phyloP scores from a whole-genome alignment of 73 alveolate genomes.

The Halteria grandinella region DNA sequence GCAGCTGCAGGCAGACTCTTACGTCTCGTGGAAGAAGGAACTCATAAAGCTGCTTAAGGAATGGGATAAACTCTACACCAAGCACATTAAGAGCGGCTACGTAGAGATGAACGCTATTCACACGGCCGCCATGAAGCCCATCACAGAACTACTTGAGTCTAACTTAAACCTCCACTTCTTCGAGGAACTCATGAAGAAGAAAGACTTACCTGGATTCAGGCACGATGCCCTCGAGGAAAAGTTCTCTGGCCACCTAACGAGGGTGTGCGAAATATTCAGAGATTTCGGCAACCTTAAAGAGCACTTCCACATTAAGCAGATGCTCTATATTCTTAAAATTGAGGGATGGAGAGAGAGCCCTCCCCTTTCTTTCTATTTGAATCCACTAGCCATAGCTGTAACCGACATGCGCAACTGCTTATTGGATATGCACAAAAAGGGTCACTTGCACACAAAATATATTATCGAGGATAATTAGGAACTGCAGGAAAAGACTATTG shows the following conservation, averaged over 20 bases:
- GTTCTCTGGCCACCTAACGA: conserved; percentile 57
- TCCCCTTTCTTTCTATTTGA: conserved; percentile 59
- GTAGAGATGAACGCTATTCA: conserved; percentile 51
- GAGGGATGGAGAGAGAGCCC: conserved; percentile 51
- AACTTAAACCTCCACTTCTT: conserved; percentile 63
- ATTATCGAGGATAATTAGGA: conserved; percentile 43
- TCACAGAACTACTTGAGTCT: conserved; percentile 53
- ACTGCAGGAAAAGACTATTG: conserved; percentile 42
- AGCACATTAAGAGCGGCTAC: conserved; percentile 58
- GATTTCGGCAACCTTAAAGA: conserved; percentile 54
- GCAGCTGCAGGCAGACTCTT: conserved; percentile 39
- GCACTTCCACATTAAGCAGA: conserved; percentile 46
- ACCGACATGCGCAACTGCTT: conserved; percentile 44
- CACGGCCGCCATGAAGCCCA: conserved; percentile 44
- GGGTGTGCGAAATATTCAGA: conserved; percentile 50
- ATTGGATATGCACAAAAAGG: conserved; percentile 51
- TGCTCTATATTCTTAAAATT: conserved; percentile 59
- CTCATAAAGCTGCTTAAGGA: conserved; percentile 56
- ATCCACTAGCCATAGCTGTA: conserved; percentile 52
- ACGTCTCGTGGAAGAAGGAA: conserved; percentile 57
- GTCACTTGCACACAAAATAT: conserved; percentile 50
- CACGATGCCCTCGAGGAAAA: conserved; percentile 60
- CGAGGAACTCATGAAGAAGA: conserved; percentile 61
- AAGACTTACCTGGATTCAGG: conserved; percentile 60
- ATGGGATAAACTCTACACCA: conserved; percentile 56